Conservation (phyloP, 2,329 filamentous ascomycete species). For the Alternaria arborescens region DNA sequence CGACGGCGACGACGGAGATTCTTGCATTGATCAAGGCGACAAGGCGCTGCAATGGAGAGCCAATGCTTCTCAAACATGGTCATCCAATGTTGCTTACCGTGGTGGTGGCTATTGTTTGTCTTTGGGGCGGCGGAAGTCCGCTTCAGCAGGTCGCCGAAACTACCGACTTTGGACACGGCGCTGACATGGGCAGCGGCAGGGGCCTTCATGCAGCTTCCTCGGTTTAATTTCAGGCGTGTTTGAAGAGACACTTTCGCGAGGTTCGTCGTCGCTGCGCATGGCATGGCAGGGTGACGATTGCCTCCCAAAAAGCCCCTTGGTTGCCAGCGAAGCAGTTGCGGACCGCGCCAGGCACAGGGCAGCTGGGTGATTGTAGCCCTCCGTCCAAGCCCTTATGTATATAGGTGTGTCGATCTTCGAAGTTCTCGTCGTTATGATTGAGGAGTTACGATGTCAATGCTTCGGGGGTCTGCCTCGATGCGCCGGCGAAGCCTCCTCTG, state of each 20-base stretch:
- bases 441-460: not conserved
- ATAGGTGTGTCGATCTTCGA: not conserved
- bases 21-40: not conserved
- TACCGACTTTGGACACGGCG: not conserved
- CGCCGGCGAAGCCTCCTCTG: not conserved
- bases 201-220: not conserved
- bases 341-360: not conserved
- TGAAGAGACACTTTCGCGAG: not conserved
- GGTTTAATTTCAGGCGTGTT: not conserved
- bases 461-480: not conserved
- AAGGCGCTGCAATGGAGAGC: not conserved
- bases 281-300: not conserved
- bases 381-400: not conserved
- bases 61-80: not conserved
- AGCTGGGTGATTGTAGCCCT: not conserved
- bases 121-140: not conserved
- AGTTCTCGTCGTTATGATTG: not conserved
- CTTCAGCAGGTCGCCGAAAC: not conserved
- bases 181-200: not conserved
- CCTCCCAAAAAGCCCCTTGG: not conserved
- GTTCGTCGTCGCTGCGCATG: not conserved
- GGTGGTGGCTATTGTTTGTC: not conserved
- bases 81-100: not conserved
- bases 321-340: not conserved
- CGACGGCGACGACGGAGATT: slow-evolving; percentile 9